A percentile compares a stretch with the other conserved stretches of the same genome.
Conservation (phyloP, 1,284 basidiomycete species). For the Peniophora sp. region DNA sequence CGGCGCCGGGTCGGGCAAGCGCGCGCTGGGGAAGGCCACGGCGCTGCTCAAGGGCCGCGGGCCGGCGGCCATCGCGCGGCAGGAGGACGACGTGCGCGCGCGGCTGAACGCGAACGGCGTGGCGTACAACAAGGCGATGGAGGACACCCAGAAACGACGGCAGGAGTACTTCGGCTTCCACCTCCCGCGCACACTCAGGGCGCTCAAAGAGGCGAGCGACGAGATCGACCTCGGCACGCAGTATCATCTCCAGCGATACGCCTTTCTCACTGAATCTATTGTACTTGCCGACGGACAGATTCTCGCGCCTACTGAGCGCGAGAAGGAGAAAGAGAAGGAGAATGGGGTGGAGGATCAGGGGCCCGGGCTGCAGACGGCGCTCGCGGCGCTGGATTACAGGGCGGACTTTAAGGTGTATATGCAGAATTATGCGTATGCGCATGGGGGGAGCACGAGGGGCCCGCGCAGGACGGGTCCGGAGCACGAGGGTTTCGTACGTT, state of each 20-base stretch:
- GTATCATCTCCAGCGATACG: slow-evolving; percentile 93
- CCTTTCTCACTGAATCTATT: slow-evolving; percentile 89
- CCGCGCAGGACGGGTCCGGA: slow-evolving; percentile 77
- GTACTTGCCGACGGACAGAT: slow-evolving; percentile 84
- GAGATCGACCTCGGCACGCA: slow-evolving; percentile 96
- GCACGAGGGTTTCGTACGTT: slow-evolving; percentile 81
- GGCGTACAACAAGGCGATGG: slow-evolving; percentile 85
- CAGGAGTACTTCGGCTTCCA: slow-evolving; percentile 99
- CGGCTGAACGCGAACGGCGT: slow-evolving; percentile 85
- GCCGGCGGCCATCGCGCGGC: slow-evolving; percentile 82
- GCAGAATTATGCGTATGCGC: slow-evolving; percentile 91
- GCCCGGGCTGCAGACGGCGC: slow-evolving; percentile 77
- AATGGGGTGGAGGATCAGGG: no score
- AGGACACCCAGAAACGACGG: slow-evolving; percentile 81
- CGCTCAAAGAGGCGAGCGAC: slow-evolving; percentile 93
- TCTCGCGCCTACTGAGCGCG: slow-evolving; percentile 57
- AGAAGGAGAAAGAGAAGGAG: no score
- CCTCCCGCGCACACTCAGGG: slow-evolving; percentile 87
- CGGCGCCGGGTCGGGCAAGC: slow-evolving; percentile 59
- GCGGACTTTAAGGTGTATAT: slow-evolving; percentile 94
- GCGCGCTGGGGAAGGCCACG: slow-evolving; percentile 80
- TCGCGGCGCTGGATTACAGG: slow-evolving; percentile 90
- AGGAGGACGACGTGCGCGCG: slow-evolving; percentile 89
- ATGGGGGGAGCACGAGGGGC: slow-evolving; percentile 56
- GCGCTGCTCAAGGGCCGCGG: slow-evolving; percentile 90